Evolutionary conservation across 345 rosid species (phyloP), one percentile per base, ranked within the genome.

Genomic region (Moringa oleifera): DNA sequence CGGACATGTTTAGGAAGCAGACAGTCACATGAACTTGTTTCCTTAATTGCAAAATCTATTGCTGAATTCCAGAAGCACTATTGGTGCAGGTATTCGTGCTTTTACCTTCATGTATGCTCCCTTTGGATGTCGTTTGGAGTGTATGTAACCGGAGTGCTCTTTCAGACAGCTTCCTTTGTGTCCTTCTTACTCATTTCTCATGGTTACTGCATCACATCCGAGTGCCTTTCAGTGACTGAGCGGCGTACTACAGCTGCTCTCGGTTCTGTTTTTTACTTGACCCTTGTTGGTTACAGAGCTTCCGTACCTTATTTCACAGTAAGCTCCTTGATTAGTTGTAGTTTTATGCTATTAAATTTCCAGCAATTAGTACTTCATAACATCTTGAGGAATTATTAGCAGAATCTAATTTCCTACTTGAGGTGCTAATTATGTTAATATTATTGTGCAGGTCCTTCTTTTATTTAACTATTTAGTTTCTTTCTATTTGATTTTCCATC

Each of bases 51-150:
- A n/a, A n/a, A n/a, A n/a, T n/a, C n/a, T n/a, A n/a, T n/a, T n/a
- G n/a, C n/a, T n/a, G n/a, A n/a, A n/a, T n/a, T n/a, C n/a, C n/a
- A n/a, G n/a, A n/a, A n/a, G n/a, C n/a, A n/a, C n/a, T n/a, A n/a
- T n/a, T n/a, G n/a, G n/a, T n/a, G n/a, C n/a, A 92, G 98, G 97
- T 85, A 89, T 68, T 89, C 97, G n/a, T 93, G 98, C 74, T 81
- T 89, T 69, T 76, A 93, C n/a, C n/a, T n/a, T n/a, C n/a, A n/a
- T 59, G 74, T 80, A 55, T 89, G 98, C 73, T 93, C 98, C 24
- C 79, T 89, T 7, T 89, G 98, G 98, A 85, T 89, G 85, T 89
- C 98, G 25, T 93, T 93, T 57, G 98, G 98, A 66, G 93, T 90
- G 52, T 93, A 89, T 66, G 86, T 86, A 55, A 93, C 94, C 17